Base-by-base conservation (phyloP, 2,329 filamentous ascomycete species). In the Curvularia eragrostidis region DNA sequence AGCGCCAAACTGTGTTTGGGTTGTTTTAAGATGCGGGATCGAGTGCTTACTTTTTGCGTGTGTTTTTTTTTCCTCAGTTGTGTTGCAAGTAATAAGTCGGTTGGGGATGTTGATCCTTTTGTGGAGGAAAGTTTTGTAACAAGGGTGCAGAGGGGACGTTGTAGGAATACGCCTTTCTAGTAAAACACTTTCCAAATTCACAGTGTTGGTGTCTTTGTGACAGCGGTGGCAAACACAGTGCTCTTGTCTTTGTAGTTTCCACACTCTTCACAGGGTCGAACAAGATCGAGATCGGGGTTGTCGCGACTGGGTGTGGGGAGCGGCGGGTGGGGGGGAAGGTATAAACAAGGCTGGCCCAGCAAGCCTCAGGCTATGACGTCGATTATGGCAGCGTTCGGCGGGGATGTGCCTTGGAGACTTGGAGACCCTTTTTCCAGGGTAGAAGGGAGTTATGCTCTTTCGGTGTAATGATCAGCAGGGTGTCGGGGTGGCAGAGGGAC, bases 341-440 rank as follows among this genome's bases (percentile, higher is more conserved):
- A 38, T 48, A 48, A 48, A 48, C 56, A 52, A 48, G 50, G 48
- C 30, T 47, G n/a, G n/a, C 13, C 32, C 32, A 32, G 32, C 32
- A 34, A 34, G 9, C 26, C 26, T 18, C 26, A 30, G 47, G 32
- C 26, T 42, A 57, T 57, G 54, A 57, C 54, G 54, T 57, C 43
- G 54, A 18, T 57, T 5, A 23, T 43, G 21, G 34, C n/a, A 18
- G 34, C 18, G 18, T 21, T 41, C 30, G 13, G 44, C 28, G 43
- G 19, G 21, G 43, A 52, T 39, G 54, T 44, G 49, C 48, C 54
- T 52, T 56, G 41, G 41, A 50, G 54, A 44, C 48, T 39, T 46
- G 24, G 43, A 23, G 42, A 36, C 44, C 46, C 21, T 53, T 48
- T 30, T n/a, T 52, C 24, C 26, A 47, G 42, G 46, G 48, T 42